phyloP scores from a whole-genome alignment of 805 yeast genomes.

The Deakozyma indianensis region DNA sequence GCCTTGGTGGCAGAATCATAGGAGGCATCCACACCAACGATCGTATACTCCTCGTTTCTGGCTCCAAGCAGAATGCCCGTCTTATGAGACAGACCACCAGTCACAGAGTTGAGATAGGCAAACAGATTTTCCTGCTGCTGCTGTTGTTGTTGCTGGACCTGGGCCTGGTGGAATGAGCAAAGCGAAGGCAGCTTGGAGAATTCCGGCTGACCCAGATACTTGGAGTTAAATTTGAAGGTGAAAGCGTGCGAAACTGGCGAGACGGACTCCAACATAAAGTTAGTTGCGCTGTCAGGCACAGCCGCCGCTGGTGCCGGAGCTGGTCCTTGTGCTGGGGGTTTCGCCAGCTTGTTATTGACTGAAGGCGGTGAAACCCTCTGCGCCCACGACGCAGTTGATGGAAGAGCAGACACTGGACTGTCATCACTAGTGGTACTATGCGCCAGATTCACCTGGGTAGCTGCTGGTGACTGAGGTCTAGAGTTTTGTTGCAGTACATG shows the following conservation, averaged over 20 bases:
- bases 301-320: conserved; percentile 16
- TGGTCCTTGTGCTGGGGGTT: conserved; percentile 8
- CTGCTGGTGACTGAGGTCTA: conserved; percentile 5
- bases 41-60: conserved; percentile 8
- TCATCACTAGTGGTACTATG: conserved; percentile 10
- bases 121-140: conserved; percentile 19
- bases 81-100: conserved; percentile 5
- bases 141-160: conserved; percentile 25
- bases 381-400: conserved; percentile 64
- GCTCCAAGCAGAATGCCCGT: conserved; percentile 2
- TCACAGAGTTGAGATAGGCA: conserved; percentile 6
- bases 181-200: conserved; percentile 21
- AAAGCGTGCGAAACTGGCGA: conserved; percentile 16
- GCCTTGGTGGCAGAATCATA: conserved; percentile 11
- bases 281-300: conserved; percentile 2
- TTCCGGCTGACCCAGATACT: conserved; percentile 1
- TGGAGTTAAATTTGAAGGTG: conserved; percentile 5
- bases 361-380: conserved; percentile 14
- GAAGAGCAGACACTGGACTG: conserved; percentile 36
- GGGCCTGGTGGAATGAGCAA: conserved; percentile 13
- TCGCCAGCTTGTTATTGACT: conserved; percentile 16
- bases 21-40: conserved; percentile 20
- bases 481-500: conserved; percentile 8
- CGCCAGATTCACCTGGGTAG: too few relatives aligned
- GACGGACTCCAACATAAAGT: conserved; percentile 11